These are phyloP conservation scores for Auricularia heimuer DNA, from an alignment of 768 basidiomycete genomes.

Conservation along the genomic window DNA sequence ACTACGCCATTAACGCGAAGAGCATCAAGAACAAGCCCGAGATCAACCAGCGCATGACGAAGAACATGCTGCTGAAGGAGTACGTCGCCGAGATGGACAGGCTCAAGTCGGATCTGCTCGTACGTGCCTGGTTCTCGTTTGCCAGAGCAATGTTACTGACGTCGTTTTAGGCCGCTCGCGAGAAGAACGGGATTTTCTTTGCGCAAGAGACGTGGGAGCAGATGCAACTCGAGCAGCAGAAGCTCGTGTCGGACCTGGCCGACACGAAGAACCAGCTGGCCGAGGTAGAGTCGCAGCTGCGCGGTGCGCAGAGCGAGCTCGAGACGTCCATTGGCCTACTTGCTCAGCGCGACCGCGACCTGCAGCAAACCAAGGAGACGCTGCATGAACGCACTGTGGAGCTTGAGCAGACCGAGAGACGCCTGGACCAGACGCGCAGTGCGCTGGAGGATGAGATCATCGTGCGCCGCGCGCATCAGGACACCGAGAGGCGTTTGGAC, in stretches of 20 bases:
- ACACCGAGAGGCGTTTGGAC: slow-evolving; percentile 62
- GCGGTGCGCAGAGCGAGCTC: slow-evolving; percentile 77
- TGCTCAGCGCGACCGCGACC: slow-evolving; percentile 64
- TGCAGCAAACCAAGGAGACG: slow-evolving; percentile 49
- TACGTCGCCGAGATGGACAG: slow-evolving; percentile 90
- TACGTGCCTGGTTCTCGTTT: slow-evolving; percentile 2
- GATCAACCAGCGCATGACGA: slow-evolving; percentile 88
- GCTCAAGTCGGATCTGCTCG: slow-evolving; percentile 74
- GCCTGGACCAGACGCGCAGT: slow-evolving; percentile 46
- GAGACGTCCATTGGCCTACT: slow-evolving; percentile 79
- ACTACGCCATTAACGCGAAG: slow-evolving; percentile 92
- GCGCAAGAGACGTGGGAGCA: slow-evolving; percentile 86
- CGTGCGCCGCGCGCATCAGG: slow-evolving; percentile 67
- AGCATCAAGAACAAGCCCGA: slow-evolving; percentile 94
- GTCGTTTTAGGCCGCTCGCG: slow-evolving; percentile 55
- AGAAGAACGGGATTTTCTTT: slow-evolving; percentile 94
- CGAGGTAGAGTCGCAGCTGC: slow-evolving; percentile 73
- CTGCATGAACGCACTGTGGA: slow-evolving; percentile 43
- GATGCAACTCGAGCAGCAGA: slow-evolving; percentile 65
- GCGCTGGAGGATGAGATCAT: slow-evolving; percentile 72
- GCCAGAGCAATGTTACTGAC: background rate
- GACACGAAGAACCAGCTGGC: slow-evolving; percentile 78
- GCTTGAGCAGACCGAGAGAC: slow-evolving; percentile 43
- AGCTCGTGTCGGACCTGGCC: slow-evolving; percentile 63
- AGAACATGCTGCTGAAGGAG: slow-evolving; percentile 85